These are phyloP conservation scores for Calonectria pteridis DNA, from an alignment of 2,329 filamentous ascomycete species.

Conservation along the genomic window DNA sequence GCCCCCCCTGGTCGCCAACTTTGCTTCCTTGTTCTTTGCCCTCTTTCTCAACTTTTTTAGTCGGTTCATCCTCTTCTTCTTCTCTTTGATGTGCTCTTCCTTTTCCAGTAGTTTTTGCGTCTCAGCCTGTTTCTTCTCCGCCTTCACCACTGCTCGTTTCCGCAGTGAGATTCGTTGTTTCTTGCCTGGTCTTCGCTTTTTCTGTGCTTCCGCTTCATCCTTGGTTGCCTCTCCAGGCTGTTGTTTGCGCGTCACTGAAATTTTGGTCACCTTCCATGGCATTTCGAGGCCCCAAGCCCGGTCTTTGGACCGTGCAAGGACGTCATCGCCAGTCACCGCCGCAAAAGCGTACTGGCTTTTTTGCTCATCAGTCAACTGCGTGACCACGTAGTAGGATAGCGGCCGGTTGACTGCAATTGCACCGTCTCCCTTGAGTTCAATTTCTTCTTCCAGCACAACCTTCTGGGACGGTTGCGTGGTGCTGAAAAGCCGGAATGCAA, in stretches of 20 bases:
- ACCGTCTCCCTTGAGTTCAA: constrained; percentile 53
- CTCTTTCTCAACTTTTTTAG: constrained; percentile 70
- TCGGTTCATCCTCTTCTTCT: constrained; percentile 72
- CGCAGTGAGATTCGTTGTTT: constrained; percentile 67
- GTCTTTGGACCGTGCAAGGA: constrained; percentile 58
- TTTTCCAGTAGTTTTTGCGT: constrained; percentile 59
- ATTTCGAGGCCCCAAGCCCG: constrained; percentile 70
- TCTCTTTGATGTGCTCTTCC: constrained; percentile 69
- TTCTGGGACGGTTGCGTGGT: constrained; percentile 59
- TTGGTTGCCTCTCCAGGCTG: constrained; percentile 22
- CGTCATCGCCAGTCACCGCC: constrained; percentile 65
- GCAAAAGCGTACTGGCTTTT: constrained; percentile 56
- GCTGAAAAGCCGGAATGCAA: constrained; percentile 71
- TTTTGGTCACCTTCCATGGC: constrained; percentile 68
- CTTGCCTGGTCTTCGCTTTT: constrained; percentile 67
- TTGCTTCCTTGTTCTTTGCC: constrained; percentile 69
- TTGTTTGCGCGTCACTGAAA: constrained; percentile 52
- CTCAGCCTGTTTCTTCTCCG: constrained; percentile 54
- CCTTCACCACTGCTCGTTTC: constrained; percentile 57
- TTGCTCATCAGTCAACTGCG: constrained; percentile 51
- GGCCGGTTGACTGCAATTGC: constrained; percentile 54
- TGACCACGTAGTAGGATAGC: constrained; percentile 62
- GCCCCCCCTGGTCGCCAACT: constrained; percentile 45
- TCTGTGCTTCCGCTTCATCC: constrained; percentile 39
- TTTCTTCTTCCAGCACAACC: constrained; percentile 63